Base-by-base conservation (phyloP, 164 flowering plant species). In the Pachysandra terminalis region DNA sequence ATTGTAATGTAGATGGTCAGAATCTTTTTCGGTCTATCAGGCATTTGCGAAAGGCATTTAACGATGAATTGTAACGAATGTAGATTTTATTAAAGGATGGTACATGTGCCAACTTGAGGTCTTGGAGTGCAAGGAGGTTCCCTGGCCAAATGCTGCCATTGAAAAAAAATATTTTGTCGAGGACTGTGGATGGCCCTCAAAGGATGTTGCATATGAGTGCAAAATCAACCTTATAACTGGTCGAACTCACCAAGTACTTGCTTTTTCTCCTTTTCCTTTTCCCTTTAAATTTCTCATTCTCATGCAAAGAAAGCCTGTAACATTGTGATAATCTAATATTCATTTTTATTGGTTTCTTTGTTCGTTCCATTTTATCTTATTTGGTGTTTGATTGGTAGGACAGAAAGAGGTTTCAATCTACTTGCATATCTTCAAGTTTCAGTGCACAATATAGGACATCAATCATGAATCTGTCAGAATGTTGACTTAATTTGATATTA, bases 211-310 rank as follows among this genome's bases (percentile, higher is more conserved):
- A 10, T 92, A 84, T 69, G 97, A 92, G 76, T 95, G 95, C 68
- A 90, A 80, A 82, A 89, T 95, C 69, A 89, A 84, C 79, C 93
- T 95, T 59, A 78, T 95, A 79, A 95, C 98, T 35, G 97, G 98
- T 37, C 78, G 82, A 22, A 95, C 98, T 22, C 97, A 95, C 84
- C 98, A 95, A 97, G 98, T 95, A 73, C 25, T 51, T 52, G 17
- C 24, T 21, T 6, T 24, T 25, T 48, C 6, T 45, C 51, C 51
- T 12, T 45, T 52, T 37, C 19, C 19, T 35, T 41, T 28, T 22
- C 41, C 52, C 48, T 58, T 61, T 45, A 9, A 32, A 12, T 56
- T 58, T 12, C 21, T 16, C 13, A 40, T 26, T 58, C 37, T 26
- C 6, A 3, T 58, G 8, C 37, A 26, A 27, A 12, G 5, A 26